These are phyloP conservation scores for Elaeis guineensis DNA, from an alignment of 176 grass and related monocot species.

Conservation along the genomic window DNA sequence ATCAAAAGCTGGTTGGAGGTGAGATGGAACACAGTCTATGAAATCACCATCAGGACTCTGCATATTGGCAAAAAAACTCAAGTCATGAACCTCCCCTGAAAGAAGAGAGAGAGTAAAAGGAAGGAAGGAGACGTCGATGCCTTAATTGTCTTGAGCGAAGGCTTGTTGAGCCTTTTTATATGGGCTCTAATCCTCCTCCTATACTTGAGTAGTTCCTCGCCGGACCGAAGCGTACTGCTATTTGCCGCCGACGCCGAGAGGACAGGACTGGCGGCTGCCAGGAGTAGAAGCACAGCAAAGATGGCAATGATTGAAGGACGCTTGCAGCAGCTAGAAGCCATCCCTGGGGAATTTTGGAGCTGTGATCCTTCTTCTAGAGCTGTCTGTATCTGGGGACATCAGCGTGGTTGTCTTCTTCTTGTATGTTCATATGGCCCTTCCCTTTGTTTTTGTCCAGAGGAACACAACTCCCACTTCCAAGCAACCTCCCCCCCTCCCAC, in stretches of 20 bases:
- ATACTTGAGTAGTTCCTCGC: background rate
- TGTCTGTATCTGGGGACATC: conserved; percentile 9
- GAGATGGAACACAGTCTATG: conserved; percentile 11
- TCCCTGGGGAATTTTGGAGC: background rate
- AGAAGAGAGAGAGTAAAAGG: background rate
- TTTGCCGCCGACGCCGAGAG: background rate
- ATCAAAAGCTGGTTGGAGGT: conserved; percentile 17
- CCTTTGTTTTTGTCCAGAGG: background rate
- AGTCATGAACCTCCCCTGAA: too few relatives aligned
- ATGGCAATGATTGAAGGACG: background rate
- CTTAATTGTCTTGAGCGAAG: conserved; percentile 8
- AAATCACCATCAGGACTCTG: conserved; percentile 16
- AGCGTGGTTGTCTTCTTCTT: conserved; percentile 19
- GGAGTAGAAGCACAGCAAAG: conserved; percentile 1
- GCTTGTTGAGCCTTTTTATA: conserved; percentile 11
- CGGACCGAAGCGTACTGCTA: background rate
- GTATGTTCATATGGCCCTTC: background rate
- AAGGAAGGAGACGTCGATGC: background rate
- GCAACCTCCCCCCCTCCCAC: too few relatives aligned
- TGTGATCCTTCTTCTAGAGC: conserved; percentile 7
- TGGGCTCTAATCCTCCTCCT: conserved; percentile 3
- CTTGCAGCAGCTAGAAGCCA: conserved; percentile 10
- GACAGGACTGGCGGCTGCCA: background rate
- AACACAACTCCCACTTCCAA: background rate
- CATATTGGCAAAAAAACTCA: background rate